phyloP scores from a whole-genome alignment of 2,329 filamentous ascomycete species.

The Exophiala calicioides region DNA sequence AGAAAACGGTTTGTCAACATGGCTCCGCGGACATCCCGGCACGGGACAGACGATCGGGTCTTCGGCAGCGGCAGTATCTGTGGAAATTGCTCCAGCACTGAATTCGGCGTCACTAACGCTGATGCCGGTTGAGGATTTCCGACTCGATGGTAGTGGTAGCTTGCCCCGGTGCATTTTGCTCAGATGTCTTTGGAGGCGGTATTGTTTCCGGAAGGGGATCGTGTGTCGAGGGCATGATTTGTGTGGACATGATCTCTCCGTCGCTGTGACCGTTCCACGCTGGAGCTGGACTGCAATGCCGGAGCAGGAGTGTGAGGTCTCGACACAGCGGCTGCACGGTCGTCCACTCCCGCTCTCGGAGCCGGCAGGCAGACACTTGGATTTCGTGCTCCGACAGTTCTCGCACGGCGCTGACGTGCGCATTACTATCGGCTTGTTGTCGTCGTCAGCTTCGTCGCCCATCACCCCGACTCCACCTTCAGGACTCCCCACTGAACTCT shows the following conservation, averaged over 20 bases:
- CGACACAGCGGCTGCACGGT: constrained; percentile 14
- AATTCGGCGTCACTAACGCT: constrained; percentile 11
- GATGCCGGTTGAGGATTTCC: no score
- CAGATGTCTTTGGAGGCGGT: constrained; percentile 26
- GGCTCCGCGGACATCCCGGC: constrained; percentile 17
- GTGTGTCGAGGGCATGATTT: constrained; percentile 22
- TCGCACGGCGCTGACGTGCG: constrained; percentile 20
- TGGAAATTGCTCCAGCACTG: not conserved
- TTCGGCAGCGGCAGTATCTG: no score
- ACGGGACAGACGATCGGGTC: constrained; percentile 29
- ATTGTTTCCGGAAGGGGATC: constrained; percentile 26
- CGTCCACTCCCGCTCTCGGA: not conserved
- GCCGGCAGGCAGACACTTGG: constrained; percentile 11
- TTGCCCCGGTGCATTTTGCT: constrained; percentile 16
- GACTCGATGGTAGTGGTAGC: no score
- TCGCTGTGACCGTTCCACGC: not conserved
- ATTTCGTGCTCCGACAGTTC: constrained; percentile 8
- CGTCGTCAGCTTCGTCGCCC: constrained; percentile 1
- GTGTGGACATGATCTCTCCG: constrained; percentile 22
- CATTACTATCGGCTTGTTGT: not conserved
- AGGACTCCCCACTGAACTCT: not conserved
- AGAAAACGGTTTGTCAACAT: constrained; percentile 20
- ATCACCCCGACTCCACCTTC: constrained; percentile 4
- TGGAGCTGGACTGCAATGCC: constrained; percentile 14
- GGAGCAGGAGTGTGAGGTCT: constrained; percentile 11